Conservation (phyloP, 441 rosid genomes). For the Croton setiger region DNA sequence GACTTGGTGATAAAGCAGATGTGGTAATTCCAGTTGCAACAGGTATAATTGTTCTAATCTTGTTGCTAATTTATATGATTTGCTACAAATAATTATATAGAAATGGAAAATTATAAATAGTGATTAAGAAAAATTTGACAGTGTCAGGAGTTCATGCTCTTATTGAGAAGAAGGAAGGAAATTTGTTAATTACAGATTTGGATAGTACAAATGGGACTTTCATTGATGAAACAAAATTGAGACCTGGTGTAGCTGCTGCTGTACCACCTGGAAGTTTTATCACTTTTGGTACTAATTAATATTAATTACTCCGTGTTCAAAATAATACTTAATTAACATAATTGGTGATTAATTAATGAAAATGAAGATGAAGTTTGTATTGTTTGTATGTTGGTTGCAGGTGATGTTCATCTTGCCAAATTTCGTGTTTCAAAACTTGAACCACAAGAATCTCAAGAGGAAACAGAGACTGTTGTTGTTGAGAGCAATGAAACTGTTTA, state of each 20-base stretch:
- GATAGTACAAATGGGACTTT: constrained; percentile 88
- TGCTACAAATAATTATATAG: background rate
- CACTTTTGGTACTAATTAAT: constrained; percentile 48
- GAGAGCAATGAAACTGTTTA: constrained; percentile 25
- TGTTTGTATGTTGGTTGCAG: constrained; percentile 23
- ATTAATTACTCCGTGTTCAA: too few relatives aligned
- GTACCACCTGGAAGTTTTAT: constrained; percentile 55
- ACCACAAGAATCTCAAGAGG: constrained; percentile 30
- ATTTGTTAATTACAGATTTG: constrained; percentile 66
- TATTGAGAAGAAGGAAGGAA: constrained; percentile 54
- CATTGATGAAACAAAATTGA: constrained; percentile 54
- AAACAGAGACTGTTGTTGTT: too few relatives aligned
- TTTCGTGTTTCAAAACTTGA: constrained; percentile 62
- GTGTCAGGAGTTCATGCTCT: constrained; percentile 84
- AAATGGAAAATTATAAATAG: too few relatives aligned
- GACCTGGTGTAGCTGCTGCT: constrained; percentile 58
- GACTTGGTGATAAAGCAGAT: constrained; percentile 74
- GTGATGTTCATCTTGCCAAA: constrained; percentile 69
- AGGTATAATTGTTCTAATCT: constrained; percentile 33
- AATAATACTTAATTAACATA: too few relatives aligned
- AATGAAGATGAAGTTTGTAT: too few relatives aligned
- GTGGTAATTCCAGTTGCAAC: constrained; percentile 88
- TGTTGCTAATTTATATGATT: background rate
- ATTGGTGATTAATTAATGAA: too few relatives aligned
- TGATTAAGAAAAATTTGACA: constrained; percentile 16